These are phyloP conservation scores for Nicotiana paniculata DNA, from an alignment of 257 asterid genomes.

Conservation along the genomic window DNA sequence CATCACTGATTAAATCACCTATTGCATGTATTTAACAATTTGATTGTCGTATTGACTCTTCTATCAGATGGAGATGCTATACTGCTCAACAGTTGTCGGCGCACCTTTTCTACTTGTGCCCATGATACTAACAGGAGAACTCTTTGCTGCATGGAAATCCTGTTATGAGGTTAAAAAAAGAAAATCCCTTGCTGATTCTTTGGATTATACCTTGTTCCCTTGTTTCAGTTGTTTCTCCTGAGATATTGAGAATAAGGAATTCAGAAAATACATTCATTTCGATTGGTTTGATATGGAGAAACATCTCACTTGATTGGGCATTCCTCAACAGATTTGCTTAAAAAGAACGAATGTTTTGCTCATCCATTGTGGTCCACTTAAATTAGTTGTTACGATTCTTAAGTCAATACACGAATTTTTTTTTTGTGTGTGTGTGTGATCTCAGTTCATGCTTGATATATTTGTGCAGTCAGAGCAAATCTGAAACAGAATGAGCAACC, in stretches of 20 bases:
- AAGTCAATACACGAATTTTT: neutral
- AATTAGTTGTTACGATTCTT: neutral
- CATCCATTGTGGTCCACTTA: neutral
- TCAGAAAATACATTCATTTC: neutral
- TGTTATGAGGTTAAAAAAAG: slow-evolving; percentile 48
- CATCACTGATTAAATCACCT: neutral
- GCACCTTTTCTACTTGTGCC: slow-evolving; percentile 68
- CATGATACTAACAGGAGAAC: slow-evolving; percentile 75
- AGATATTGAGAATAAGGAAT: neutral
- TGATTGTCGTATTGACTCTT: neutral
- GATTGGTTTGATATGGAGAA: neutral
- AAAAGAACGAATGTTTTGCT: too few species aligned
- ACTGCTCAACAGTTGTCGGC: slow-evolving; percentile 83
- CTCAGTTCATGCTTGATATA: neutral
- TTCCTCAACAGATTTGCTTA: neutral
- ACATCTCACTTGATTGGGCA: neutral
- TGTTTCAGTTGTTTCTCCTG: neutral
- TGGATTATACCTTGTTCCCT: neutral
- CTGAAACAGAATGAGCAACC: neutral
- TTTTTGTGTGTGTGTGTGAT: neutral
- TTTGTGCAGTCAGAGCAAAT: neutral
- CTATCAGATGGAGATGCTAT: slow-evolving; percentile 72
- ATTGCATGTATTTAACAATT: neutral
- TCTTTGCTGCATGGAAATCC: slow-evolving; percentile 66
- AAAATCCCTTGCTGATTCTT: neutral